Evolutionary conservation across 805 yeast species (phyloP), one percentile per base, ranked within the genome.

Genomic region (Suhomyces sp.): DNA sequence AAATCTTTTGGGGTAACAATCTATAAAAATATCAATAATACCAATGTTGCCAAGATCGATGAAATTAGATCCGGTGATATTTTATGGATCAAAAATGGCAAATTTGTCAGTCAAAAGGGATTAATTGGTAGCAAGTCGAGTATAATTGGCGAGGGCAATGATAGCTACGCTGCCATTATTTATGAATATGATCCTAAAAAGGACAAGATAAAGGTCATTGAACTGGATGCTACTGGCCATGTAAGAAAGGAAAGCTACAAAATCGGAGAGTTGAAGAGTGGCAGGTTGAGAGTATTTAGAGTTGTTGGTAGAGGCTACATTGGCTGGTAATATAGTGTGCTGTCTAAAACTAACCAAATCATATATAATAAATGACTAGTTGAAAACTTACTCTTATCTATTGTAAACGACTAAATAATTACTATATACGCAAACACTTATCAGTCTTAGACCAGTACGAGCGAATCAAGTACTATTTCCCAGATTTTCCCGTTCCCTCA

Each of bases 61-160:
- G 87, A 84, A 41, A 80, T 91, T 51, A 77, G 81, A 47, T 86
- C 96, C 0, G 99, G 99, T 54, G 98, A 94, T 67, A 77, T 93
- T 8, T 69, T 90, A 42, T 88, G 90, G 49, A 80, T 90, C 56
- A 81, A 85, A 61, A 84, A 84, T 52, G 97, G 90, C 6, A 80
- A 80, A 55, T 92, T 93, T 70, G 83, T 81, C 56, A 81, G 85
- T 6, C 89, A 85, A 59, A 86, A 87, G 70, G 80, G 84, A 22
- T 56, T 73, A 23, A 36, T 60, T 8, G 59, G 61, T 1, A 57
- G 62, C 49, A 73, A 72, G 58, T 61, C 77, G 2, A 66, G 78
- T n/a, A 80, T 79, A 5, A 76, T 85, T 13, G 96, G 96, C 12
- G 58, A 70, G 42, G 80, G 76, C 2, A 66, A 62, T n/a, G 23